phyloP scores from a whole-genome alignment of 352 stramenopile species.

The Globisporangium heterothallicum region DNA sequence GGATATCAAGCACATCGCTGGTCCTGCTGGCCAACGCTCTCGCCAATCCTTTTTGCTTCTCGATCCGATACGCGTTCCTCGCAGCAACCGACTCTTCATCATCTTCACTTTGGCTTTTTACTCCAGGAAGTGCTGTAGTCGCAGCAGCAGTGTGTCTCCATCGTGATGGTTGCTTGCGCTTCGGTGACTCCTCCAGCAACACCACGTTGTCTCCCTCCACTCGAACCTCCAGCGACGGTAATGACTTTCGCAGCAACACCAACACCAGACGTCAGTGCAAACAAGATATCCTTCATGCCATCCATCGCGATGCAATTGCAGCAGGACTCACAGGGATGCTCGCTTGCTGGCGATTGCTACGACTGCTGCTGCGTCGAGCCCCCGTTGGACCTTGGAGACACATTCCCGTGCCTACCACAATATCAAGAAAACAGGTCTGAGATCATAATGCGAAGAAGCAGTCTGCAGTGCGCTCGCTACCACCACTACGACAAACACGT shows the following conservation, averaged over 20 bases:
- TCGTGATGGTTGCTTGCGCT: background rate
- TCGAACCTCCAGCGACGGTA: conserved; percentile 32
- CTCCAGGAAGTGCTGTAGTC: background rate
- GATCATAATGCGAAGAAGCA: background rate
- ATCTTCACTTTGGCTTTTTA: background rate
- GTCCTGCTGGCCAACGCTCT: conserved; percentile 29
- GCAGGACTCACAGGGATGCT: conserved; percentile 23
- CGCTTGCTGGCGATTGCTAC: conserved; percentile 15
- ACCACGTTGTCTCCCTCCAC: conserved; percentile 44
- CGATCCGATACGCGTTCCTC: conserved; percentile 30
- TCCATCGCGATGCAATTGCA: background rate
- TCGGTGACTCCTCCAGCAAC: conserved; percentile 17
- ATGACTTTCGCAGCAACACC: background rate
- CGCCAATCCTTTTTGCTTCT: conserved; percentile 41
- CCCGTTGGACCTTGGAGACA: conserved; percentile 53
- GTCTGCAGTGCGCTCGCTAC: background rate
- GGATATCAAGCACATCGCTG: conserved; percentile 46
- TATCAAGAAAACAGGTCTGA: background rate
- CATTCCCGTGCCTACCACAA: conserved; percentile 39
- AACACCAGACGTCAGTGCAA: background rate
- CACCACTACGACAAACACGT: no score
- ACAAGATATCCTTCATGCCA: background rate
- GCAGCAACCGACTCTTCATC: conserved; percentile 10
- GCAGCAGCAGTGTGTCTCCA: background rate
- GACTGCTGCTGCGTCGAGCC: conserved; percentile 12